Conservation (phyloP, 225 moss, liverwort and hornwort species). For the Asterella californica region DNA sequence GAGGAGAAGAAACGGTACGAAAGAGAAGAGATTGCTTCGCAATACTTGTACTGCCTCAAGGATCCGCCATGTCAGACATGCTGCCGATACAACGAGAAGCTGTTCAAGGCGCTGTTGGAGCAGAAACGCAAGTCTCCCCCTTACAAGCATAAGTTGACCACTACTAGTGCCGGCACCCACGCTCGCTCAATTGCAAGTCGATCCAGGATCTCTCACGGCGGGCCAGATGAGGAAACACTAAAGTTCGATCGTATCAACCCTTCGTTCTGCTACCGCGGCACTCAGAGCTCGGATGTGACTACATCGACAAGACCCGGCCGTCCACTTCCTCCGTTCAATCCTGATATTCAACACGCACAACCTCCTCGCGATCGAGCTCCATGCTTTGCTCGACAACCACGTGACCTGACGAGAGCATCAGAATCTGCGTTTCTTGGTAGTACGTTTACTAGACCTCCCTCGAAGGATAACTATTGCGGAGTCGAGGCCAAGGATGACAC, state of each 20-base stretch:
- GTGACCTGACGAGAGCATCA: neutral
- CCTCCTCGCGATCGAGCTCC: neutral
- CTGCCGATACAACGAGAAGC: conserved; percentile 12
- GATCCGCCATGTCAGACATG: conserved; percentile 27
- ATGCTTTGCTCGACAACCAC: neutral
- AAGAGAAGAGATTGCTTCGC: conserved; percentile 8
- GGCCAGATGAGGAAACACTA: neutral
- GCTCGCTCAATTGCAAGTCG: too few species aligned
- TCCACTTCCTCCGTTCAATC: neutral
- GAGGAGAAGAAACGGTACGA: conserved; percentile 11
- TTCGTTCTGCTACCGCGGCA: neutral
- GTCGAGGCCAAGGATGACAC: conserved; percentile 17
- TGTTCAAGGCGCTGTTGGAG: conserved; percentile 14
- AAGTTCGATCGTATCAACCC: neutral
- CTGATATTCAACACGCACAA: neutral
- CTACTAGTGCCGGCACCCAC: too few species aligned
- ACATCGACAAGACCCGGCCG: neutral
- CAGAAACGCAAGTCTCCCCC: conserved; percentile 16
- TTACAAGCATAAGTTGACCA: conserved; percentile 2
- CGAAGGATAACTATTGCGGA: conserved; percentile 14
- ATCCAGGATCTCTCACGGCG: neutral
- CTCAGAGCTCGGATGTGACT: conserved; percentile 17
- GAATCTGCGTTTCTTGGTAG: neutral
- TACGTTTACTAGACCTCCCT: neutral
- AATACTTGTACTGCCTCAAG: conserved; percentile 17